Conservation (phyloP, 2,329 filamentous ascomycete species). For the Fragosphaeria purpurea region DNA sequence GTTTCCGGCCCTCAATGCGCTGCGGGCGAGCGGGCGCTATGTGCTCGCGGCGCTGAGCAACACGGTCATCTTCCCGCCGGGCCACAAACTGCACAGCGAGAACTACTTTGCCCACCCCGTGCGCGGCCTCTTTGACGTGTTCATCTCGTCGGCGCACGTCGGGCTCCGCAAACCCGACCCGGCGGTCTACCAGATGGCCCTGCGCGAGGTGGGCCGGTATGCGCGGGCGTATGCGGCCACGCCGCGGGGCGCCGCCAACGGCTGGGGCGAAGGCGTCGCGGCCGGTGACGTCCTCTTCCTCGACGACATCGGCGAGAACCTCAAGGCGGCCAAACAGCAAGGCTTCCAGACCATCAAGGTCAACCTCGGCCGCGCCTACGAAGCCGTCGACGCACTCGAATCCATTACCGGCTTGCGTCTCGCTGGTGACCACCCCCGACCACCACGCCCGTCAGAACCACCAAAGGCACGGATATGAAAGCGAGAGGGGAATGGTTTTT, state of each 20-base stretch:
- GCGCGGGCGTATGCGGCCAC: slow-evolving; percentile 40
- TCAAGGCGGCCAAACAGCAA: slow-evolving; percentile 64
- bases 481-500: too few species aligned
- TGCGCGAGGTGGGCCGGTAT: slow-evolving; percentile 55
- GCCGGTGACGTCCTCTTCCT: slow-evolving; percentile 71
- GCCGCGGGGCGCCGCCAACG: slow-evolving; percentile 25
- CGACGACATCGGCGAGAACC: slow-evolving; percentile 89
- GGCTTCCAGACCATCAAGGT: slow-evolving; percentile 85
- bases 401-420: slow-evolving; percentile 58
- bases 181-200: slow-evolving; percentile 65
- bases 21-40: slow-evolving; percentile 55
- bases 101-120: slow-evolving; percentile 47
- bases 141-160: slow-evolving; percentile 76
- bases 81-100: slow-evolving; percentile 54
- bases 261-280: slow-evolving; percentile 42
- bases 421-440: slow-evolving; percentile 42
- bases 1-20: slow-evolving; percentile 65
- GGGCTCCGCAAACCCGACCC: slow-evolving; percentile 82
- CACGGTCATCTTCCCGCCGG: slow-evolving; percentile 74
- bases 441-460: slow-evolving; percentile 6
- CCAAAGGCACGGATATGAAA: slow-evolving; percentile 35
- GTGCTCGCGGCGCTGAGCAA: slow-evolving; percentile 80
- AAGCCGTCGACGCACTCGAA: slow-evolving; percentile 78
- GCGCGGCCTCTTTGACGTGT: slow-evolving; percentile 68
- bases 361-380: slow-evolving; percentile 61